These are phyloP conservation scores for Conticribra weissflogii DNA, from an alignment of 108 stramenopile species.

Conservation along the genomic window DNA sequence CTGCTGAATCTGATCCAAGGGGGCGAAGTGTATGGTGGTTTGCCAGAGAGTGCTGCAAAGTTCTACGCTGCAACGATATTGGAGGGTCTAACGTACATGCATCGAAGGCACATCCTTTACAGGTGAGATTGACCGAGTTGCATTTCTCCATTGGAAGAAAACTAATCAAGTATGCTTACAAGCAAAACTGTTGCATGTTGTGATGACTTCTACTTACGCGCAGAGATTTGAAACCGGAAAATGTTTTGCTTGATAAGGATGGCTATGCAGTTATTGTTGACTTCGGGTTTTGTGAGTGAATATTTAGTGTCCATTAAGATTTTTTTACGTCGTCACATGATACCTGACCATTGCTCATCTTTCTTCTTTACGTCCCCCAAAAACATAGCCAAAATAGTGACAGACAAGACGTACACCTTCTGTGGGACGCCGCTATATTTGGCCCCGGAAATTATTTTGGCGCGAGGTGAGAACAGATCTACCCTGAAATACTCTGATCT, in stretches of 20 bases:
- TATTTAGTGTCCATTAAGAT: background rate
- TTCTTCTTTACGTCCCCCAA: too few relatives aligned
- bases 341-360: too few relatives aligned
- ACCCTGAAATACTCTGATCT: too few relatives aligned
- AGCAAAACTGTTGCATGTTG: too few relatives aligned
- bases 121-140: constrained; percentile 55
- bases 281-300: constrained; percentile 62
- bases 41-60: constrained; percentile 53
- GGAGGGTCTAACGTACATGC: constrained; percentile 55
- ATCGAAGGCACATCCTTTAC: constrained; percentile 71
- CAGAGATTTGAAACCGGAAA: constrained; percentile 93
- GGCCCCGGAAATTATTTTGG: constrained; percentile 74
- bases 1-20: constrained; percentile 61
- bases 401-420: constrained; percentile 64
- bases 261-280: constrained; percentile 74
- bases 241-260: constrained; percentile 61
- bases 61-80: constrained; percentile 58
- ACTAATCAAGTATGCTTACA: too few relatives aligned
- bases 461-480: constrained; percentile 23
- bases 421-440: constrained; percentile 83
- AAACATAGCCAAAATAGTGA: constrained; percentile 81
- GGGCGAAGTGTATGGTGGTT: constrained; percentile 43
- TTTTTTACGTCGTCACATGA: background rate
- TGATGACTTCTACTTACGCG: constrained; percentile 73
- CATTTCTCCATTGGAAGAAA: too few relatives aligned